A percentile compares a stretch with the other conserved stretches of the same genome.
These are phyloP conservation scores for Rubroboletus satanas DNA, from an alignment of 768 basidiomycete genomes.

Conservation along the genomic window DNA sequence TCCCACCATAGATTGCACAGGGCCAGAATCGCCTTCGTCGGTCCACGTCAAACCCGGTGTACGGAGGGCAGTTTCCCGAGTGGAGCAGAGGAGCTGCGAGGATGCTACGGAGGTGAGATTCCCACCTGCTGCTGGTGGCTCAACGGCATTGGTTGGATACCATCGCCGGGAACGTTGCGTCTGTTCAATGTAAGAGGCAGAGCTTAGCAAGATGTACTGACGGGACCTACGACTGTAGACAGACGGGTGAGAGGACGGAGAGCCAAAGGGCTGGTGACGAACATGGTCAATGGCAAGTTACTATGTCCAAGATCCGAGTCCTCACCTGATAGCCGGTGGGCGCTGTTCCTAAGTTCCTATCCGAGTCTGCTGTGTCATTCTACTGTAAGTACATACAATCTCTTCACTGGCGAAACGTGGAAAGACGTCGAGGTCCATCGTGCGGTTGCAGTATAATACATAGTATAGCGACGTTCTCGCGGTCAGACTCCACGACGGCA, in stretches of 20 bases:
- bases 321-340: constrained; percentile 10
- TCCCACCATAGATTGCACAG: constrained; percentile 48
- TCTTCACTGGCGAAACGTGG: background rate
- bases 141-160: constrained; percentile 47
- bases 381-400: background rate
- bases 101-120: constrained; percentile 70
- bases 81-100: constrained; percentile 58
- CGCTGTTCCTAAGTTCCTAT: background rate
- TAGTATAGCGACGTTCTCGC: constrained; percentile 11
- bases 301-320: constrained; percentile 27
- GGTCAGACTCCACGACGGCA: constrained; percentile 9
- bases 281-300: constrained; percentile 22
- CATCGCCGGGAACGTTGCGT: constrained; percentile 32
- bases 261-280: constrained; percentile 5
- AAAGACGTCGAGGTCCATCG: background rate
- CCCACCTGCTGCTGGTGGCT: constrained; percentile 77
- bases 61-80: constrained; percentile 66
- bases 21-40: constrained; percentile 49
- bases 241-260: constrained; percentile 20
- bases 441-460: background rate
- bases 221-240: constrained; percentile 15
- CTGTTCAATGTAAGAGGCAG: background rate
- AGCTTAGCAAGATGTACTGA: background rate
- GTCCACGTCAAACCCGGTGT: constrained; percentile 72
- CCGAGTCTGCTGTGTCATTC: background rate